A percentile compares a stretch with the other conserved stretches of the same genome.
Conservation (phyloP, 2,329 filamentous ascomycete genomes). For the Penicillium sp. region DNA sequence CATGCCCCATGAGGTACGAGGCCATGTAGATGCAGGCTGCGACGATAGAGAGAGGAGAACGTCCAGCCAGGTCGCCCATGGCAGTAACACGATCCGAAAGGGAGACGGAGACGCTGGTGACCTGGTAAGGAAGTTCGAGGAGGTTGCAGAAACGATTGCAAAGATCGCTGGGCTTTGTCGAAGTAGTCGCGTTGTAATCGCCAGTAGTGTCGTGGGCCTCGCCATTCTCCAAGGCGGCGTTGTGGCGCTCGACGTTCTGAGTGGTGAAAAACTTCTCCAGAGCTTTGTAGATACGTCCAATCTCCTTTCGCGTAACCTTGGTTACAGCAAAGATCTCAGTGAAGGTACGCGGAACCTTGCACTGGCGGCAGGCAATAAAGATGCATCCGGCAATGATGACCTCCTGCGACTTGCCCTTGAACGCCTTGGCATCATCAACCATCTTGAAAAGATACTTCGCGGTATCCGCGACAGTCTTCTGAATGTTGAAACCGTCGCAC, state of each 20-base stretch:
- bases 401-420: constrained; percentile 94
- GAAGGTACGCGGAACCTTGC: constrained; percentile 82
- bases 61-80: constrained; percentile 78
- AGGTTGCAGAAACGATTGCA: constrained; percentile 86
- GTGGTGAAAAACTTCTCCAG: constrained; percentile 83
- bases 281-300: constrained; percentile 90
- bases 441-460: constrained; percentile 96
- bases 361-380: constrained; percentile 94
- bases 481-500: constrained; percentile 79
- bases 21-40: constrained; percentile 97
- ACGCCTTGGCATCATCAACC: constrained; percentile 84
- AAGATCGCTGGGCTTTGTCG: constrained; percentile 76
- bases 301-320: constrained; percentile 94
- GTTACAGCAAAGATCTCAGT: constrained; percentile 91
- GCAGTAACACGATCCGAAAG: constrained; percentile 74
- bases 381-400: constrained; percentile 94
- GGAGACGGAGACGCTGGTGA: constrained; percentile 74
- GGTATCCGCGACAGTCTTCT: constrained; percentile 75
- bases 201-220: constrained; percentile 50
- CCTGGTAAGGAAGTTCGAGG: constrained; percentile 69
- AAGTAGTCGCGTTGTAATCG: constrained; percentile 66
- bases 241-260: constrained; percentile 59
- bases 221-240: constrained; percentile 50
- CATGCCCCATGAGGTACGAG: constrained; percentile 75
- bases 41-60: constrained; percentile 88